A percentile compares a stretch with the other conserved stretches of the same genome.
phyloP scores from a whole-genome alignment of 805 yeast species.

The Kodamaea hsintzibuensis region DNA sequence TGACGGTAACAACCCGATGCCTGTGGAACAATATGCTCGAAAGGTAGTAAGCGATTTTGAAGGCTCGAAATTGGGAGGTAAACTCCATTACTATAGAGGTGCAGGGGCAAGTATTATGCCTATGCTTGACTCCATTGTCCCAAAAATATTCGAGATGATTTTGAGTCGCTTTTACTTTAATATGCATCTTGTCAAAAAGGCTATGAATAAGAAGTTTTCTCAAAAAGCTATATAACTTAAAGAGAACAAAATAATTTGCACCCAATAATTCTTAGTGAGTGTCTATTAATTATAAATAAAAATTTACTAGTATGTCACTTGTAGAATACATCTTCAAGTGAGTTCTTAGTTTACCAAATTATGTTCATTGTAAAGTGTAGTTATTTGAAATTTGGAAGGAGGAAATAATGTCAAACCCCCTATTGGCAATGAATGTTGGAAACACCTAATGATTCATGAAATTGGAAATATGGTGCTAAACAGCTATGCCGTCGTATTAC shows the following conservation, averaged over 20 bases:
- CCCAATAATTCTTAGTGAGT: neutral
- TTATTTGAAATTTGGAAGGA: no score
- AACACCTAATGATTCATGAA: no score
- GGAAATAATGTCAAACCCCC: no score
- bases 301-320: no score
- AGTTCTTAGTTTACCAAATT: no score
- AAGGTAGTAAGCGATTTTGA: conserved; percentile 52
- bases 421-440: no score
- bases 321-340: no score
- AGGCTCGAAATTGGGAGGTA: neutral
- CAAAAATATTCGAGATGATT: neutral
- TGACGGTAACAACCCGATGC: conserved; percentile 56
- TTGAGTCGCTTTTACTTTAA: neutral
- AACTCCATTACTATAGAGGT: conserved; percentile 6
- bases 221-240: conserved; percentile 23
- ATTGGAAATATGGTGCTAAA: no score
- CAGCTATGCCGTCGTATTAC: no score
- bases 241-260: neutral
- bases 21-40: conserved; percentile 56
- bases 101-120: neutral
- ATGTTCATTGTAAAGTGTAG: no score
- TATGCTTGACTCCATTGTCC: neutral
- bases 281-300: no score
- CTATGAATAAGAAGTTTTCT: neutral
- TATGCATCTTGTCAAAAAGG: neutral